Conservation (phyloP, 495 filamentous ascomycete genomes). For the Parmelia sp. region DNA sequence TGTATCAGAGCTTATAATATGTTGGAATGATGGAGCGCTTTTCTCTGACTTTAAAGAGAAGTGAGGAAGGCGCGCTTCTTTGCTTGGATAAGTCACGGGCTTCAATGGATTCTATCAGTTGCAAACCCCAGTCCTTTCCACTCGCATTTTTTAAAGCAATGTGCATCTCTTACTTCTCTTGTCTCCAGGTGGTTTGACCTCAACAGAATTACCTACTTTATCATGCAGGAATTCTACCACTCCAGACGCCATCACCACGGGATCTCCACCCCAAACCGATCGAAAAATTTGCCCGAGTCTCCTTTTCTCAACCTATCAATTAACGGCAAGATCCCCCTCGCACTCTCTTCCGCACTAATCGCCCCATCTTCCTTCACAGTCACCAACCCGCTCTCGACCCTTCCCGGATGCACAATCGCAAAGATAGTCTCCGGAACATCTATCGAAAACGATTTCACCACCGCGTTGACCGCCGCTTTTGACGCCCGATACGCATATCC, state of each 20-base stretch:
- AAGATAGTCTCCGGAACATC: constrained; percentile 32
- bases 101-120: no score
- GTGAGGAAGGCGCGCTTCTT: background rate
- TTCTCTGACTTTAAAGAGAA: background rate
- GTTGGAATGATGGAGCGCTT: constrained; percentile 1
- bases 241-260: constrained; percentile 34
- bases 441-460: constrained; percentile 29
- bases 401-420: constrained; percentile 30
- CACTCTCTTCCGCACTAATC: constrained; percentile 34
- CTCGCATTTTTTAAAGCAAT: no score
- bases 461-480: constrained; percentile 34
- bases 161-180: no score
- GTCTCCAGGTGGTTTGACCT: no score
- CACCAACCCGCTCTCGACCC: constrained; percentile 39
- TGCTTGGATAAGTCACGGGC: no score
- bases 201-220: no score
- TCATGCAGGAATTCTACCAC: no score
- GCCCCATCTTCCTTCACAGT: constrained; percentile 37
- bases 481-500: constrained; percentile 35
- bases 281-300: constrained; percentile 34
- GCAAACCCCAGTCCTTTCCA: no score
- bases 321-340: constrained; percentile 31
- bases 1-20: background rate
- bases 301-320: constrained; percentile 26
- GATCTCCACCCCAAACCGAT: constrained; percentile 35